Evolutionary conservation across 257 asterid genomes (phyloP).

Genomic region (Solanum sejunctum): DNA sequence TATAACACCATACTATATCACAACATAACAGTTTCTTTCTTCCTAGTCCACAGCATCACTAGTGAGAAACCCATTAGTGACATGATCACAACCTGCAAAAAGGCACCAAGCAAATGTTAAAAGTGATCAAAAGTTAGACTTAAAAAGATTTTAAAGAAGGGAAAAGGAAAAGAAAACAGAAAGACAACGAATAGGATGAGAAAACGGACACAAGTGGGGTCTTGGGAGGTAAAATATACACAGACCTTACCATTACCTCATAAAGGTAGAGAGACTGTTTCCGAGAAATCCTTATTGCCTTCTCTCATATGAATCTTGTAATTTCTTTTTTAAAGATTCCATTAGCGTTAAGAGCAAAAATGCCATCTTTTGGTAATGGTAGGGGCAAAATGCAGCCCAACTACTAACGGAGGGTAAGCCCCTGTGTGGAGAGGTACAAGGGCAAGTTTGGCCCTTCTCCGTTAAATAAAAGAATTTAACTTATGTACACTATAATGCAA

Average conservation of each 20-base stretch:
- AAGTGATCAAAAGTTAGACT: background rate
- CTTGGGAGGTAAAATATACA: too few species aligned
- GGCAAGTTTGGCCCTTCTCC: background rate
- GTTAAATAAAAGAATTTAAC: background rate
- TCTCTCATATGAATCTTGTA: background rate
- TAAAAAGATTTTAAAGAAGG: background rate
- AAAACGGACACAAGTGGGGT: background rate
- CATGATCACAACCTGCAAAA: slow-evolving; percentile 33
- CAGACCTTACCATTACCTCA: too few species aligned
- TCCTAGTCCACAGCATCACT: slow-evolving; percentile 73
- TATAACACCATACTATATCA: background rate
- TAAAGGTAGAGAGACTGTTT: too few species aligned
- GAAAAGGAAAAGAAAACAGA: background rate
- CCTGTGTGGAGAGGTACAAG: background rate
- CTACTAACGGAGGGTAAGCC: background rate
- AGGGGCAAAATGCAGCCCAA: background rate
- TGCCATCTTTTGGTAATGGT: background rate
- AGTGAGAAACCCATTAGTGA: slow-evolving; percentile 94
- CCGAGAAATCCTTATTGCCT: background rate
- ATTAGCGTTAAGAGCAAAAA: background rate
- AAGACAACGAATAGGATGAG: background rate
- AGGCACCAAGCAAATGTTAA: background rate
- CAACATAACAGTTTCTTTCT: slow-evolving; percentile 18
- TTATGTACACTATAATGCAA: background rate
- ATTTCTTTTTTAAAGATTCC: background rate